A percentile compares a stretch with the other conserved stretches of the same genome.
These are phyloP conservation scores for Fagopyrum homotropicum DNA, from an alignment of 148 eudicot genomes.

Conservation along the genomic window DNA sequence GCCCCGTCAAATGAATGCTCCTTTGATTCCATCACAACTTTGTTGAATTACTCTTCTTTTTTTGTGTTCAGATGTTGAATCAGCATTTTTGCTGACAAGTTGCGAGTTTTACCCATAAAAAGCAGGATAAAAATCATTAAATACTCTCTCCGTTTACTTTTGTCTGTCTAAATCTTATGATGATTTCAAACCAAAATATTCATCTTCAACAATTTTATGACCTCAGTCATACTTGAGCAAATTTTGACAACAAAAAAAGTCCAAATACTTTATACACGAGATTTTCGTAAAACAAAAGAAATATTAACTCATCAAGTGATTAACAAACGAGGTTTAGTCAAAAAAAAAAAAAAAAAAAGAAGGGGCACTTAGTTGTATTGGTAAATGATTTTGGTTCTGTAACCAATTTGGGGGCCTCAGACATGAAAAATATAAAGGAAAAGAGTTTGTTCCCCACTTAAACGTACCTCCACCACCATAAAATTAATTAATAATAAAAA, in stretches of 20 bases:
- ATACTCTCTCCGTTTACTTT: neutral
- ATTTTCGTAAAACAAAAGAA: neutral
- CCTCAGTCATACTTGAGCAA: neutral
- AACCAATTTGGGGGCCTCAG: neutral
- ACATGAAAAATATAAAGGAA: neutral
- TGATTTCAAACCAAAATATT: neutral
- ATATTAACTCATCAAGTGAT: neutral
- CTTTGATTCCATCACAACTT: slow-evolving; percentile 4
- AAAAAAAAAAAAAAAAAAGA: neutral
- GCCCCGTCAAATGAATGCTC: neutral
- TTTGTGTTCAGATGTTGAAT: no score
- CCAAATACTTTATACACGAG: neutral
- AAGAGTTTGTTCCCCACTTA: slow-evolving; percentile 10
- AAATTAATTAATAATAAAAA: neutral
- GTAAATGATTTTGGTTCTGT: neutral
- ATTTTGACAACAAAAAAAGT: neutral
- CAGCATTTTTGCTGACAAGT: neutral
- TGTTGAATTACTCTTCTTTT: neutral
- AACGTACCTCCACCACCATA: neutral
- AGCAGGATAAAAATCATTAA: neutral
- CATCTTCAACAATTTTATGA: neutral
- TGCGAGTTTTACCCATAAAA: neutral
- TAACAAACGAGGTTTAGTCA: slow-evolving; percentile 7
- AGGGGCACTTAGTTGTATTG: no score
- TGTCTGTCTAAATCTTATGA: neutral